Evolutionary conservation across 768 basidiomycete genomes (phyloP).

Genomic region (Kwoniella botswanensis): DNA sequence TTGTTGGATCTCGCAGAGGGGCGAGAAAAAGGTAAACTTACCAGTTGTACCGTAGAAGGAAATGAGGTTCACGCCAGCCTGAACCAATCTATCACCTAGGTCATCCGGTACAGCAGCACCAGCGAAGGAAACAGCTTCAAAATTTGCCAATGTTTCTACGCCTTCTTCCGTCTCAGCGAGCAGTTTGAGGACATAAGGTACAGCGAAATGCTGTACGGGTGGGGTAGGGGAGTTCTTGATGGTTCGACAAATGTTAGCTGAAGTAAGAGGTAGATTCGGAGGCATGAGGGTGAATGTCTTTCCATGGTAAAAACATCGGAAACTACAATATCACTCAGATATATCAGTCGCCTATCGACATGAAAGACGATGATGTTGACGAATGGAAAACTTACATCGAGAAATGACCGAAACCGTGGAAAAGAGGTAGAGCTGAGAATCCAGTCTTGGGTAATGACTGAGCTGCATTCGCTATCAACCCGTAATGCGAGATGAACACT

Average conservation of each 20-base stretch:
- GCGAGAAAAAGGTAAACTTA: not conserved
- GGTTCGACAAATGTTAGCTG: conserved; percentile 48
- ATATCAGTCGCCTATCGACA: not conserved
- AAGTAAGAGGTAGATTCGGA: conserved; percentile 53
- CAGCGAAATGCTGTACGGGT: conserved; percentile 54
- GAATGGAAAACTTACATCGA: conserved; percentile 42
- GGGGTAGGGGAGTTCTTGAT: conserved; percentile 47
- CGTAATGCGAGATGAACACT: conserved; percentile 52
- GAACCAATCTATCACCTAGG: conserved; percentile 64
- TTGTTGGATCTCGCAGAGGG: not conserved
- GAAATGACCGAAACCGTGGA: conserved; percentile 56
- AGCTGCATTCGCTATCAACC: conserved; percentile 43
- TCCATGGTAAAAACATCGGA: conserved; percentile 56
- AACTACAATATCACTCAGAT: conserved; percentile 26
- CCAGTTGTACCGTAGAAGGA: conserved; percentile 64
- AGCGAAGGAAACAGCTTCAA: conserved; percentile 64
- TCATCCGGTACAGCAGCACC: conserved; percentile 66
- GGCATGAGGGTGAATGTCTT: conserved; percentile 55
- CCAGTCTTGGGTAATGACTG: conserved; percentile 44
- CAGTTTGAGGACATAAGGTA: conserved; percentile 60
- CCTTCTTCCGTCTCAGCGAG: conserved; percentile 64
- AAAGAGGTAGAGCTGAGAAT: conserved; percentile 52
- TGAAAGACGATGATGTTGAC: not conserved
- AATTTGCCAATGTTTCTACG: conserved; percentile 59
- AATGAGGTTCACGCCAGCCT: conserved; percentile 63